A percentile compares a stretch with the other conserved stretches of the same genome.
phyloP scores from a whole-genome alignment of 805 yeast genomes.

The Starmerella vaccinii region DNA sequence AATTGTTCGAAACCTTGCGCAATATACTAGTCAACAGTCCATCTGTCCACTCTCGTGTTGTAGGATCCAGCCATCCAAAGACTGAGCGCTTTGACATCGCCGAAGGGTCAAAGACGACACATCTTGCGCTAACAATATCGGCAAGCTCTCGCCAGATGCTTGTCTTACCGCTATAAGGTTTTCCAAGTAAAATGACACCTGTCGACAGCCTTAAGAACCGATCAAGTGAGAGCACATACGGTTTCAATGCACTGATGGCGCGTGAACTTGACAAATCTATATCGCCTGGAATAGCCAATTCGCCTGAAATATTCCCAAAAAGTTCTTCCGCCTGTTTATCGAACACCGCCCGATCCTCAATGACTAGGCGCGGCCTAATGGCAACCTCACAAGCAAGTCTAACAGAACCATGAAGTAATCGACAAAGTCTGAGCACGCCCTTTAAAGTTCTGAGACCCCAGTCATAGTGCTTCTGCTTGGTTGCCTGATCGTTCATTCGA shows the following conservation, averaged over 20 bases:
- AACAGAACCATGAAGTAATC: slow-evolving; percentile 38
- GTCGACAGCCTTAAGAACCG: slow-evolving; percentile 55
- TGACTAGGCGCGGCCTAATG: slow-evolving; percentile 56
- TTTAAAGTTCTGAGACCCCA: slow-evolving; percentile 82
- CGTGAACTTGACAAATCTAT: background rate
- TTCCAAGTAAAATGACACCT: slow-evolving; percentile 75
- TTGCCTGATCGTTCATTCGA: slow-evolving; percentile 34
- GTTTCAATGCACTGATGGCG: slow-evolving; percentile 24
- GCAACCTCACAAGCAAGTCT: slow-evolving; percentile 47
- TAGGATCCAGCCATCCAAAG: slow-evolving; percentile 59
- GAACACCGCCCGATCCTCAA: slow-evolving; percentile 37
- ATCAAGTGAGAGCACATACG: slow-evolving; percentile 37
- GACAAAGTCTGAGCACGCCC: slow-evolving; percentile 51
- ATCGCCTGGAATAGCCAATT: background rate
- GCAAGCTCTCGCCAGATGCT: slow-evolving; percentile 42
- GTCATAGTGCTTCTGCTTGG: slow-evolving; percentile 68
- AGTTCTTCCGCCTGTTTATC: slow-evolving; percentile 6
- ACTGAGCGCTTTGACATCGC: slow-evolving; percentile 54
- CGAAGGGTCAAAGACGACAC: slow-evolving; percentile 60
- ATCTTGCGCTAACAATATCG: slow-evolving; percentile 35
- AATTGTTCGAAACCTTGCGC: slow-evolving; percentile 45
- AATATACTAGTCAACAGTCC: slow-evolving; percentile 66
- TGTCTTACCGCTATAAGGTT: slow-evolving; percentile 66
- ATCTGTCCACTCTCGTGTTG: slow-evolving; percentile 87
- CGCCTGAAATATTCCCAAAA: background rate